These are phyloP conservation scores for Colletotrichum sp. DNA, from an alignment of 2,329 filamentous ascomycete genomes.

Conservation along the genomic window DNA sequence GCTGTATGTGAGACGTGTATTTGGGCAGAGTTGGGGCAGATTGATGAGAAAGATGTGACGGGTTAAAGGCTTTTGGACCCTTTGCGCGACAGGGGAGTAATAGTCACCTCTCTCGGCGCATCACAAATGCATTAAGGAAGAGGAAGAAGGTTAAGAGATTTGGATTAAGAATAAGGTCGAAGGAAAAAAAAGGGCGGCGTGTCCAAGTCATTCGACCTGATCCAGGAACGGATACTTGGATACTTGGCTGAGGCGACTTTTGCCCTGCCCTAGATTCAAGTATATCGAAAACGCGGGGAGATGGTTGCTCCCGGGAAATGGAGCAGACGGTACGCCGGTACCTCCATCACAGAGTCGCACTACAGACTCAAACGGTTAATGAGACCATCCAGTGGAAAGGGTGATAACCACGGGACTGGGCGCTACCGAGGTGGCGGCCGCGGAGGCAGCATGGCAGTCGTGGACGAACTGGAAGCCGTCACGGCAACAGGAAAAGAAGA, in stretches of 20 bases:
- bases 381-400: neutral
- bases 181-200: neutral
- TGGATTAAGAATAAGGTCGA: neutral
- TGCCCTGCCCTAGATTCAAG: neutral
- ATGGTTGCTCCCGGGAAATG: neutral
- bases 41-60: neutral
- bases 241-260: constrained; percentile 7
- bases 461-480: constrained; percentile 11
- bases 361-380: neutral
- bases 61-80: neutral
- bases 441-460: neutral
- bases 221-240: neutral
- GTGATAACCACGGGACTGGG: neutral
- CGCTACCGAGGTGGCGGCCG: neutral
- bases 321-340: neutral
- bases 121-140: neutral
- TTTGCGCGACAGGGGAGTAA: neutral
- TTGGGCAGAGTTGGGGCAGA: neutral
- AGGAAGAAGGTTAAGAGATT: neutral
- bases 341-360: neutral
- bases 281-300: neutral
- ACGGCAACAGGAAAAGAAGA: neutral
- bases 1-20: neutral
- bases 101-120: neutral
- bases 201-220: neutral